These are phyloP conservation scores for Plectosphaerella plurivora DNA, from an alignment of 2,329 filamentous ascomycete genomes.

Conservation along the genomic window DNA sequence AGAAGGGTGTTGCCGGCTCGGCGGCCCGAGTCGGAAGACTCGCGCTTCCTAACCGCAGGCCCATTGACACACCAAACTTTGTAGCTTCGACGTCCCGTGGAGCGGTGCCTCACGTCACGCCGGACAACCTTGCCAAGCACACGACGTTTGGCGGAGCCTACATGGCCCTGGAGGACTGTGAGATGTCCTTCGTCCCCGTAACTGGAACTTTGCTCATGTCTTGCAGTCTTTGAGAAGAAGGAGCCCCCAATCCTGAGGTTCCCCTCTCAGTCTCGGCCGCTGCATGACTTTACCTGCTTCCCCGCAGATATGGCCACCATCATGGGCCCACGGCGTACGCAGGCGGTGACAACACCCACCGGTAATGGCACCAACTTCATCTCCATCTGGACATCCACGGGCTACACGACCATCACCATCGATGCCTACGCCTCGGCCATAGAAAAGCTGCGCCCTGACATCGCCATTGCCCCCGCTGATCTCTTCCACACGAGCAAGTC, in stretches of 20 bases:
- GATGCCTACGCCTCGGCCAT: constrained; percentile 65
- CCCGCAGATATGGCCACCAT: constrained; percentile 63
- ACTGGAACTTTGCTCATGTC: neutral
- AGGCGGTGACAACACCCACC: constrained; percentile 67
- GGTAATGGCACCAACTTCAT: constrained; percentile 68
- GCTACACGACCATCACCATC: constrained; percentile 68
- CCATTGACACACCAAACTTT: constrained; percentile 80
- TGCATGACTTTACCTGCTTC: constrained; percentile 75
- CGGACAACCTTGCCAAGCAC: constrained; percentile 69
- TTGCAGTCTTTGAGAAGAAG: constrained; percentile 49
- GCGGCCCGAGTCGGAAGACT: constrained; percentile 66
- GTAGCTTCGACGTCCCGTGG: constrained; percentile 79
- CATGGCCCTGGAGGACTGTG: constrained; percentile 89
- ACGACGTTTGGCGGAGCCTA: constrained; percentile 68
- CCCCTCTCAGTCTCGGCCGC: constrained; percentile 42
- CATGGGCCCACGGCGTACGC: constrained; percentile 72
- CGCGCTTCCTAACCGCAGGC: constrained; percentile 52
- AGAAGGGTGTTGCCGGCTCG: constrained; percentile 30
- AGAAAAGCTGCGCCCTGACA: constrained; percentile 68
- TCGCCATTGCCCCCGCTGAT: constrained; percentile 76
- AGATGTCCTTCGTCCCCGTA: constrained; percentile 25
- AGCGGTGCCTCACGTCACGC: constrained; percentile 80
- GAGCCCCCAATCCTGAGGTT: constrained; percentile 40
- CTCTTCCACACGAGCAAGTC: constrained; percentile 43
- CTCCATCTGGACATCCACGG: constrained; percentile 79